A percentile compares a stretch with the other conserved stretches of the same genome.
phyloP scores from a whole-genome alignment of 2,329 filamentous ascomycete genomes.

The Fusarium chuoi region DNA sequence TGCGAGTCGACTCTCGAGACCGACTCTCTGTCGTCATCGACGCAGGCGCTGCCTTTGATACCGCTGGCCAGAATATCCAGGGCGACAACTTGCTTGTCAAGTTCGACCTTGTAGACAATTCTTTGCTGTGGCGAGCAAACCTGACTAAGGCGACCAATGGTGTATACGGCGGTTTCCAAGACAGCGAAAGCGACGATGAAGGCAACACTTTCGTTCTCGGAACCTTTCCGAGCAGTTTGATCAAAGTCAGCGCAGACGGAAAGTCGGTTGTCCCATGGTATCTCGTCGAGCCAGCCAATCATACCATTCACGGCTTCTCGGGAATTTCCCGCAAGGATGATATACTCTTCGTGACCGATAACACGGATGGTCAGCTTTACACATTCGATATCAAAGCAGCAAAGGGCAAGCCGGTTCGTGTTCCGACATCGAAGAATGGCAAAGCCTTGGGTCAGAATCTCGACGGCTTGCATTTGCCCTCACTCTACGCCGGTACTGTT shows the following conservation, averaged over 20 bases:
- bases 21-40: conserved; percentile 51
- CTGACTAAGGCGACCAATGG: conserved; percentile 45
- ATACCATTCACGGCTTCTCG: conserved; percentile 28
- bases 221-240: conserved; percentile 51
- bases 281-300: conserved; percentile 41
- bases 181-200: conserved; percentile 50
- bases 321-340: conserved; percentile 9
- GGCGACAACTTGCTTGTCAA: conserved; percentile 53
- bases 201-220: conserved; percentile 53
- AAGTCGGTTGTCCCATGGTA: conserved; percentile 47
- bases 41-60: conserved; percentile 49
- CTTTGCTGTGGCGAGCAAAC: conserved; percentile 47
- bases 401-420: background rate
- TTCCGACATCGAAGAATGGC: background rate
- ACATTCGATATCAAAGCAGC: conserved; percentile 46
- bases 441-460: conserved; percentile 4
- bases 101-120: conserved; percentile 44
- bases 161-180: conserved; percentile 52
- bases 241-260: conserved; percentile 48
- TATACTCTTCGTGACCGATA: conserved; percentile 48
- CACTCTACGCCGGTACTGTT: conserved; percentile 48
- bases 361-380: conserved; percentile 45
- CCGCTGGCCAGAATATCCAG: conserved; percentile 47
- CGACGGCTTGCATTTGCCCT: conserved; percentile 49
- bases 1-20: conserved; percentile 48